phyloP scores from a whole-genome alignment of 371 early-diverging fungal genomes.

The Actinomortierella wolfii region DNA sequence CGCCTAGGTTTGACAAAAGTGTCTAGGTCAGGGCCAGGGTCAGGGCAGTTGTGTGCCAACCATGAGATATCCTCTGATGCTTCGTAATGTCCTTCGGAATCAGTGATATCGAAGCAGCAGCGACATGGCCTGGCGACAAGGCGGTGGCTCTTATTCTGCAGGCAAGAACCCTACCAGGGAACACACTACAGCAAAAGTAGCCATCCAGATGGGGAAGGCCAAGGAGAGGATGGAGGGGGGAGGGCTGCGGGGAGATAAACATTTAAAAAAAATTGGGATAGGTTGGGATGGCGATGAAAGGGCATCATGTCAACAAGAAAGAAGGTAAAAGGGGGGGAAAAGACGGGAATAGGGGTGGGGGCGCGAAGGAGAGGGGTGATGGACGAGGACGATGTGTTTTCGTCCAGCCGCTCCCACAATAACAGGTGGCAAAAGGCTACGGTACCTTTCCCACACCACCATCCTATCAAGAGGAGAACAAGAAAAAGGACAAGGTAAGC shows the following conservation, averaged over 20 bases:
- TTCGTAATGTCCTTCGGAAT: too few species aligned
- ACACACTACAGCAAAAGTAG: too few species aligned
- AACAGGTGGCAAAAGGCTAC: not conserved
- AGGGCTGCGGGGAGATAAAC: not conserved
- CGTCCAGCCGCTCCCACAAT: not conserved
- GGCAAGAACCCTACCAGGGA: not conserved
- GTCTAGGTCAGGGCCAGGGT: too few species aligned
- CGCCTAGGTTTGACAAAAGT: too few species aligned
- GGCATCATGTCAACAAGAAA: not conserved
- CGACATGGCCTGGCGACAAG: too few species aligned
- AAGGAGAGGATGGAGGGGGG: not conserved
- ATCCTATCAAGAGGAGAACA: slow-evolving; percentile 5
- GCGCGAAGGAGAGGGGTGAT: slow-evolving; percentile 2
- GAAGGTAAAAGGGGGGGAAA: slow-evolving; percentile 4
- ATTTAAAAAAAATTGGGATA: not conserved
- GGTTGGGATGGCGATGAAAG: not conserved
- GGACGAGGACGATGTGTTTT: not conserved
- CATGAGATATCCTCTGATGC: too few species aligned
- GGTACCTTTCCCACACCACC: slow-evolving; percentile 35
- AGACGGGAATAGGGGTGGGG: slow-evolving; percentile 4
- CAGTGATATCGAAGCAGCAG: too few species aligned
- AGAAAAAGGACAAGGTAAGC: not conserved
- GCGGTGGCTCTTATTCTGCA: not conserved
- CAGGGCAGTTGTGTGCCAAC: too few species aligned
- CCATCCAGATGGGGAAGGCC: not conserved